Percentiles rank a stretch among this genome's conserved stretches.
Evolutionary conservation across 352 stramenopile species (phyloP).

Genomic region (Phytophthora hibernalis): DNA sequence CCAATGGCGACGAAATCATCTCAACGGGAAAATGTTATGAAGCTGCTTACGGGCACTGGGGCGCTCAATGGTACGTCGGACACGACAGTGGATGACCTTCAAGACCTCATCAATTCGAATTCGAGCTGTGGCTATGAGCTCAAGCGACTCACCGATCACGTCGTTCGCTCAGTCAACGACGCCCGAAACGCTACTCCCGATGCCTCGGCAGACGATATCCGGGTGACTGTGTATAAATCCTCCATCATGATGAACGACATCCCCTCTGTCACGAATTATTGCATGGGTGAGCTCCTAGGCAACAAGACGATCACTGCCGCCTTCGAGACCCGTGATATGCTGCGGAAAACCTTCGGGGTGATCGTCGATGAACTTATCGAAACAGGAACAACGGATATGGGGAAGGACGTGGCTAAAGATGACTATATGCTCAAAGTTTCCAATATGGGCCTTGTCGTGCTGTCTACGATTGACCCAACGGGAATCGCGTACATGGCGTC

Average conservation of each 20-base stretch:
- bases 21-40: slow-evolving; percentile 33
- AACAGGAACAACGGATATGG: slow-evolving; percentile 21
- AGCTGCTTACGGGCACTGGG: slow-evolving; percentile 24
- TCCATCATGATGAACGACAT: slow-evolving; percentile 31
- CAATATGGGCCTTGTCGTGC: slow-evolving; percentile 39
- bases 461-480: slow-evolving; percentile 45
- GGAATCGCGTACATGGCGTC: slow-evolving; percentile 44
- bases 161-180: slow-evolving; percentile 18
- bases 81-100: slow-evolving; percentile 29
- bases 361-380: slow-evolving; percentile 30
- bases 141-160: slow-evolving; percentile 26
- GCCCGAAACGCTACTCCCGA: slow-evolving; percentile 26
- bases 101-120: slow-evolving; percentile 25
- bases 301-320: slow-evolving; percentile 24
- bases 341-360: slow-evolving; percentile 28
- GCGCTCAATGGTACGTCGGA: slow-evolving; percentile 21
- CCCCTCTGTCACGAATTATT: slow-evolving; percentile 28
- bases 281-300: slow-evolving; percentile 18
- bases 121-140: slow-evolving; percentile 32
- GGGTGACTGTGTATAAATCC: slow-evolving; percentile 28
- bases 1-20: slow-evolving; percentile 32
- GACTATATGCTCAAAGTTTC: slow-evolving; percentile 46
- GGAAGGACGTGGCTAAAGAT: slow-evolving; percentile 25
- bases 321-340: slow-evolving; percentile 25
- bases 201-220: slow-evolving; percentile 14